Evolutionary conservation across 331 rosid genomes (phyloP).

Genomic region (Cydonia oblonga): DNA sequence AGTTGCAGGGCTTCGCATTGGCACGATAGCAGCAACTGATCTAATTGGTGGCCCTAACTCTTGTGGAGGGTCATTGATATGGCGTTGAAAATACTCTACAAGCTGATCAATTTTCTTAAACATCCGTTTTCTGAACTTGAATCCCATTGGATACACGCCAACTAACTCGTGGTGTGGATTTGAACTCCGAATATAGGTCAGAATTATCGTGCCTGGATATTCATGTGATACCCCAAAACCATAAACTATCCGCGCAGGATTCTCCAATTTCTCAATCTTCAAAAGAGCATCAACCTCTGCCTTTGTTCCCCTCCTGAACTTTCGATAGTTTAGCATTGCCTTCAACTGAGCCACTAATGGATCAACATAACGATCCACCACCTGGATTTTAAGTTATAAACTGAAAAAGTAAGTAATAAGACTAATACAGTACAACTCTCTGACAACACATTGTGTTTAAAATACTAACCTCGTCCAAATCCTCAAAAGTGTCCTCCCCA

Average conservation of each 20-base stretch:
- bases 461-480: constrained; percentile 78
- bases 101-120: constrained; percentile 88
- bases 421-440: neutral
- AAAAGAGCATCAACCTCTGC: constrained; percentile 83
- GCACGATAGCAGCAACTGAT: constrained; percentile 95
- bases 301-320: constrained; percentile 68
- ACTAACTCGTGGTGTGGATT: constrained; percentile 93
- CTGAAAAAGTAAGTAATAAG: neutral
- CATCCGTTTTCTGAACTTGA: constrained; percentile 87
- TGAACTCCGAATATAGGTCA: constrained; percentile 72
- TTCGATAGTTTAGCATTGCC: constrained; percentile 78
- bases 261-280: constrained; percentile 60
- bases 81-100: constrained; percentile 76
- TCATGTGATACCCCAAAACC: constrained; percentile 82
- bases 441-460: neutral
- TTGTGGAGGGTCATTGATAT: constrained; percentile 69
- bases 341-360: constrained; percentile 75
- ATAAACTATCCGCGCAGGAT: constrained; percentile 78
- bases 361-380: constrained; percentile 95
- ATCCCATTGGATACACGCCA: constrained; percentile 91
- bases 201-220: constrained; percentile 88
- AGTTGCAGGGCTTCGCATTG: constrained; percentile 91
- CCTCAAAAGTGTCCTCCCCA: constrained; percentile 98
- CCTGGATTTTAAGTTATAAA: constrained; percentile 28
- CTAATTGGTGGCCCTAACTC: constrained; percentile 72